A percentile compares a stretch with the other conserved stretches of the same genome.
These are phyloP conservation scores for Zychaea mexicana DNA, from an alignment of 371 early-diverging fungal genomes.

Conservation along the genomic window DNA sequence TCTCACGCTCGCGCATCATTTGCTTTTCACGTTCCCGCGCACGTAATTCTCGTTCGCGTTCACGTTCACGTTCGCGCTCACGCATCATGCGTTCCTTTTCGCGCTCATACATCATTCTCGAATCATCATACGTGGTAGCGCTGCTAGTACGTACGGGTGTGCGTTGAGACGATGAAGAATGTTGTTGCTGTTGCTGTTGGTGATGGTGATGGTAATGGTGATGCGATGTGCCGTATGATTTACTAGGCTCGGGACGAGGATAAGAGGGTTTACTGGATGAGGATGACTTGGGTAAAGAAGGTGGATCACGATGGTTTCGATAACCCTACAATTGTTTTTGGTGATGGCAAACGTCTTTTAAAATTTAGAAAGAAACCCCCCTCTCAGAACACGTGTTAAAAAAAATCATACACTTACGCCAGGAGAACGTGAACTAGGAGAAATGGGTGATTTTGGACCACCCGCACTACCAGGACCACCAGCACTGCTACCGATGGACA, in stretches of 20 bases:
- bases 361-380: not conserved
- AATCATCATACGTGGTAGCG: conserved; percentile 16
- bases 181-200: not conserved
- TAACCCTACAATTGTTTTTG: no score
- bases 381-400: no score
- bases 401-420: not conserved
- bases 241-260: conserved; percentile 32
- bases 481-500: conserved; percentile 19
- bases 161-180: not conserved
- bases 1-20: conserved; percentile 21
- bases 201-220: conserved; percentile 10
- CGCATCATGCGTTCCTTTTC: conserved; percentile 33
- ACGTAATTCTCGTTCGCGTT: conserved; percentile 21
- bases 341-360: no score
- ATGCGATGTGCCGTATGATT: conserved; percentile 24
- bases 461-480: no score
- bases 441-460: not conserved
- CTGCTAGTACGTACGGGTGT: conserved; percentile 6
- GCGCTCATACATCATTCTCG: conserved; percentile 11
- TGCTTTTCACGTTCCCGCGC: conserved; percentile 30
- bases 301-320: conserved; percentile 2
- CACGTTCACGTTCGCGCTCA: conserved; percentile 25
- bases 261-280: conserved; percentile 12
- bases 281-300: not conserved
- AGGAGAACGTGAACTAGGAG: not conserved